Evolutionary conservation across 805 yeast genomes (phyloP).

Genomic region (Ogataea paradorogensis): DNA sequence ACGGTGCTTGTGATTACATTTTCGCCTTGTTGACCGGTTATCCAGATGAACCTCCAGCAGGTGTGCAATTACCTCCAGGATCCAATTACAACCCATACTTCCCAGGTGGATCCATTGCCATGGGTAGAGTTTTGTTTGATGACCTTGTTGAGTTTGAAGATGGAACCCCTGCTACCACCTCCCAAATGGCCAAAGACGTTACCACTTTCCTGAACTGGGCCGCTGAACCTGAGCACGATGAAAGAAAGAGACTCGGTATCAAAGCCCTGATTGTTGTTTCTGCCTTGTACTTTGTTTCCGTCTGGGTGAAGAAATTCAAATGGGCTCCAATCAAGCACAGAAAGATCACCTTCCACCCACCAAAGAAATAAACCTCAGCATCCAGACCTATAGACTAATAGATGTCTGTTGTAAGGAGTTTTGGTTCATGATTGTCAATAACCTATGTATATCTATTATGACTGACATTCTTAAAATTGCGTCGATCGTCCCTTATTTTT

Average conservation of each 20-base stretch:
- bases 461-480: slow-evolving; percentile 10
- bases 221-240: slow-evolving; percentile 97
- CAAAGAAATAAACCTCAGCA: slow-evolving; percentile 53
- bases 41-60: slow-evolving; percentile 99
- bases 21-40: slow-evolving; percentile 95
- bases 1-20: slow-evolving; percentile 95
- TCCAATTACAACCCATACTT: slow-evolving; percentile 98
- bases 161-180: slow-evolving; percentile 97
- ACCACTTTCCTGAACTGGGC: slow-evolving; percentile 96
- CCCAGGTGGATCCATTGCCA: slow-evolving; percentile 99
- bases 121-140: slow-evolving; percentile 98
- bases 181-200: slow-evolving; percentile 99
- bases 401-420: slow-evolving; percentile 10
- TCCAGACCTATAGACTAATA: slow-evolving; percentile 11
- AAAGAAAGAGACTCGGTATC: slow-evolving; percentile 93
- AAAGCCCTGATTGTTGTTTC: slow-evolving; percentile 84
- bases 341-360: slow-evolving; percentile 90
- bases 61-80: slow-evolving; percentile 89
- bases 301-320: slow-evolving; percentile 96
- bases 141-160: slow-evolving; percentile 98
- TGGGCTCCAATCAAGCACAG: slow-evolving; percentile 96
- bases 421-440: slow-evolving; percentile 8
- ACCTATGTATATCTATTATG: slow-evolving; percentile 11
- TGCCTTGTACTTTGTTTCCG: slow-evolving; percentile 72
- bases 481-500: slow-evolving; percentile 6